Percentiles rank a stretch among this genome's conserved stretches.
phyloP scores from a whole-genome alignment of 495 filamentous ascomycete species.

The Oidiodendron maius region DNA sequence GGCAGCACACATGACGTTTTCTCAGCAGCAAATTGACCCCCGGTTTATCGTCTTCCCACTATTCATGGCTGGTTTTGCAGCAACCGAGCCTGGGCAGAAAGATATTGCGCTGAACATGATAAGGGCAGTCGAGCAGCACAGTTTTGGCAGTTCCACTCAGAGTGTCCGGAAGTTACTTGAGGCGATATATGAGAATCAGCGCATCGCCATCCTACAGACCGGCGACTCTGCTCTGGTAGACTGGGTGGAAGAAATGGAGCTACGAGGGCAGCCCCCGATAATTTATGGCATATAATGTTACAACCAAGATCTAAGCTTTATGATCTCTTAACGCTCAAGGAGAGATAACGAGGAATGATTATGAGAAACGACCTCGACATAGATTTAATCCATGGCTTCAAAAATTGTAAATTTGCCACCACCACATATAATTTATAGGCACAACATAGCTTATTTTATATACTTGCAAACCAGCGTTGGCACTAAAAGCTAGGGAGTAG shows the following conservation, averaged over 20 bases:
- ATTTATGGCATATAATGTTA: slow-evolving; percentile 38
- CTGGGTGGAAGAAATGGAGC: slow-evolving; percentile 40
- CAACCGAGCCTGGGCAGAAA: slow-evolving; percentile 36
- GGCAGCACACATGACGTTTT: slow-evolving; percentile 30
- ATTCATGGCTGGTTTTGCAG: slow-evolving; percentile 48
- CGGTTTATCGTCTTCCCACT: slow-evolving; percentile 50
- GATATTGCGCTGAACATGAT: slow-evolving; percentile 45
- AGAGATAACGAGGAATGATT: background rate
- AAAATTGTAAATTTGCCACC: no score
- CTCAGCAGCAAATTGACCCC: slow-evolving; percentile 29
- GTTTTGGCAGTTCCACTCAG: slow-evolving; percentile 42
- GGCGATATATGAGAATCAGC: slow-evolving; percentile 43
- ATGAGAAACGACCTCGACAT: background rate
- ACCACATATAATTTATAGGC: no score
- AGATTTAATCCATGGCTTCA: no score
- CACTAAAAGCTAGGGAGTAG: no score
- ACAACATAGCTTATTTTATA: no score
- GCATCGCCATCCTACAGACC: slow-evolving; percentile 27
- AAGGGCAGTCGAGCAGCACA: slow-evolving; percentile 40
- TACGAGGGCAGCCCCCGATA: slow-evolving; percentile 36
- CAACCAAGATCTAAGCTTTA: no score
- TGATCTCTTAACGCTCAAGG: no score
- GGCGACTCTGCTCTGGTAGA: slow-evolving; percentile 34
- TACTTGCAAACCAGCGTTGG: no score
- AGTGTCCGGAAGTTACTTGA: slow-evolving; percentile 43